Base-by-base conservation (phyloP, 2,329 filamentous ascomycete species). In the Fusarium sp. region DNA sequence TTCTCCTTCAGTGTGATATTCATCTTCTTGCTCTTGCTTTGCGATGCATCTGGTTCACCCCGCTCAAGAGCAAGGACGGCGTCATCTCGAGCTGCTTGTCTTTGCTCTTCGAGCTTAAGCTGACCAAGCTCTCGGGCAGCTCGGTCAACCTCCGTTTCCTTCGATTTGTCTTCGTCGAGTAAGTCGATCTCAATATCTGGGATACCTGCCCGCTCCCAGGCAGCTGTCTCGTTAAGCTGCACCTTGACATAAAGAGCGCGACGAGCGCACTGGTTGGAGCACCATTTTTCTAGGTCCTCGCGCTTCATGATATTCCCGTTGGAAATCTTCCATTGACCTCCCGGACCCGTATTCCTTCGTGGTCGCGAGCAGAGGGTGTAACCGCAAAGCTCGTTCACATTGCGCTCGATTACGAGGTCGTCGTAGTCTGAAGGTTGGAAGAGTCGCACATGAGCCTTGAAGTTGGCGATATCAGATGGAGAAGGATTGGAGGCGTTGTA, bases 401-500 rank as follows among this genome's bases (percentile, higher is more conserved):
- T 97, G 78, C 96, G 93, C 85, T 99, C 96, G 73, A 93, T 89
- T 69, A 98, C 91, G 56, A 98, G 86, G 73, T 94, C 93, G 79
- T 98, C 94, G 84, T 97, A 97, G 84, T 99, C 96, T 60, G 89
- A 88, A 2, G 95, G 94, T 80, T 96, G 94, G 83, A 98, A 98
- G 48, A 90, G 87, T 15, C 88, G 84, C 31, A 98, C 84, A 41
- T 90, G 88, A 7, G 85, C 79, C 76, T 91, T 91, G 83, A 98
- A 95, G 61, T 85, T 84, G 44, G 83, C 80, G 3, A 87, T 87
- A 80, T 98, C 94, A 38, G 87, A 81, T 2, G 87, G 78, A 12
- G 90, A 86, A 70, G 87, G 81, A 81, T 81, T 83, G 5, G 88
- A 83, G 14, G 92, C 80, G 20, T 81, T 81, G 69, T 83, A 71